These are phyloP conservation scores for Stachybotrys elegans DNA, from an alignment of 2,329 filamentous ascomycete species.

Conservation along the genomic window DNA sequence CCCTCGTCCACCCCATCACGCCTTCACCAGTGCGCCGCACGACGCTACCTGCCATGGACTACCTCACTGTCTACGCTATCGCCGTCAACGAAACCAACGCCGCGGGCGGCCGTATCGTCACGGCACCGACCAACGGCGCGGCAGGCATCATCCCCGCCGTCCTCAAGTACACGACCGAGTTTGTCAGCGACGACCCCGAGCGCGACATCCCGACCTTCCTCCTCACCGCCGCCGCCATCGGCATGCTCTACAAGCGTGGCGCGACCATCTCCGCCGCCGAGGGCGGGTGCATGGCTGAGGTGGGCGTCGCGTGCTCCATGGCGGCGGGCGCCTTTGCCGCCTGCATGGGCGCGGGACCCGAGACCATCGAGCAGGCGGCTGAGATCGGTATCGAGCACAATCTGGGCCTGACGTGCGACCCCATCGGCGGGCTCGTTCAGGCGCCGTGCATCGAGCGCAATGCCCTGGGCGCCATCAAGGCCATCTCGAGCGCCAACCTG, in stretches of 20 bases:
- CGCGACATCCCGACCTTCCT: conserved; percentile 45
- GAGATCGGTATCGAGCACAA: conserved; percentile 51
- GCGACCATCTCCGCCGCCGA: conserved; percentile 47
- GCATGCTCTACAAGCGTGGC: conserved; percentile 49
- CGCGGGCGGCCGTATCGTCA: conserved; percentile 44
- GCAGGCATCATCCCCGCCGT: conserved; percentile 47
- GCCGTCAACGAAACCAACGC: conserved; percentile 50
- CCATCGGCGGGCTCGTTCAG: conserved; percentile 45
- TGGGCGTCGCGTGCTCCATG: conserved; percentile 48
- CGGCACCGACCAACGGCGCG: conserved; percentile 45
- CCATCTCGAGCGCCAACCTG: conserved; percentile 44
- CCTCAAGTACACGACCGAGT: conserved; percentile 45
- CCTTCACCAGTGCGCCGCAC: conserved; percentile 41
- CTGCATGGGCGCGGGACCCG: conserved; percentile 45
- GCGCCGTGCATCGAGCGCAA: conserved; percentile 48
- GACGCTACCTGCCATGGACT: conserved; percentile 45
- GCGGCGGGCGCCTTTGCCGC: conserved; percentile 45
- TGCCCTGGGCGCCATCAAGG: conserved; percentile 45
- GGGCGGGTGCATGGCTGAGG: conserved; percentile 49
- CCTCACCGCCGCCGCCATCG: conserved; percentile 43
- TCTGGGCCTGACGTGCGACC: conserved; percentile 44
- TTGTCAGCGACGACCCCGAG: conserved; percentile 44
- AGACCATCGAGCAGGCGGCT: conserved; percentile 45
- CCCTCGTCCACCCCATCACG: conserved; percentile 38
- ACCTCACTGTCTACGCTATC: conserved; percentile 45